Percentiles rank a stretch among this genome's conserved stretches.
phyloP scores from a whole-genome alignment of 139 green algal genomes.

The Protoeuglena noctilucae region DNA sequence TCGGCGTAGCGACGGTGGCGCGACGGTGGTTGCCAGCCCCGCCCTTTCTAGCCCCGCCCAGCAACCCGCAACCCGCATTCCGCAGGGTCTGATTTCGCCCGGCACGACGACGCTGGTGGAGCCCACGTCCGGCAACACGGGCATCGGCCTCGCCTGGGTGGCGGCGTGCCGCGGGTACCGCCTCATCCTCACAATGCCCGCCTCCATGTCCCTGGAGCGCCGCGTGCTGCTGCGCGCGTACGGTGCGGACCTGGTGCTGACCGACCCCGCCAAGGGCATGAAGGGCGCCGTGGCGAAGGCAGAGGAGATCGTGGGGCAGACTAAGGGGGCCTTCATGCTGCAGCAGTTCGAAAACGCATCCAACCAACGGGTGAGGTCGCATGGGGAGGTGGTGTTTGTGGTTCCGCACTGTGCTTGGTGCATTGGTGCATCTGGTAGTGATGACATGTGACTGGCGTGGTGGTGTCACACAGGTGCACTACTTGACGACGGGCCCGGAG shows the following conservation, averaged over 20 bases:
- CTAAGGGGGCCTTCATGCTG: constrained; percentile 67
- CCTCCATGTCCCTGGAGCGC: constrained; percentile 91
- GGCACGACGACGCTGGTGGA: constrained; percentile 63
- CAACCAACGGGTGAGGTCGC: constrained; percentile 46
- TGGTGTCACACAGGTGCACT: constrained; percentile 47
- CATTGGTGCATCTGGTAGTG: no score
- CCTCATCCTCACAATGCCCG: constrained; percentile 93
- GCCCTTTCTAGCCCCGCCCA: no score
- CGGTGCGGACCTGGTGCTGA: constrained; percentile 77
- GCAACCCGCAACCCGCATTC: no score
- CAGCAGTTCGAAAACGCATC: constrained; percentile 98
- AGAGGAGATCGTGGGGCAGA: constrained; percentile 66
- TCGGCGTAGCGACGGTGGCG: no score
- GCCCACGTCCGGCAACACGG: constrained; percentile 90
- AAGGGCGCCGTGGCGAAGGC: constrained; percentile 76
- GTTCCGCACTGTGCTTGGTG: no score
- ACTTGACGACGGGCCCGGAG: constrained; percentile 82
- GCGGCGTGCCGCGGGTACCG: constrained; percentile 84
- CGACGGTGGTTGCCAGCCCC: no score
- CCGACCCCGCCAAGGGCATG: constrained; percentile 55
- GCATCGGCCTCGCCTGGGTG: constrained; percentile 91
- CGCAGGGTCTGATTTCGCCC: constrained; percentile 64
- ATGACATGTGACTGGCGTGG: no score
- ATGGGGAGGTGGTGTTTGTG: no score
- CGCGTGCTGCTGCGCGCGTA: constrained; percentile 81